Conservation (phyloP, 192 early-diverging fungal species). For the Paraglomus brasilianum region DNA sequence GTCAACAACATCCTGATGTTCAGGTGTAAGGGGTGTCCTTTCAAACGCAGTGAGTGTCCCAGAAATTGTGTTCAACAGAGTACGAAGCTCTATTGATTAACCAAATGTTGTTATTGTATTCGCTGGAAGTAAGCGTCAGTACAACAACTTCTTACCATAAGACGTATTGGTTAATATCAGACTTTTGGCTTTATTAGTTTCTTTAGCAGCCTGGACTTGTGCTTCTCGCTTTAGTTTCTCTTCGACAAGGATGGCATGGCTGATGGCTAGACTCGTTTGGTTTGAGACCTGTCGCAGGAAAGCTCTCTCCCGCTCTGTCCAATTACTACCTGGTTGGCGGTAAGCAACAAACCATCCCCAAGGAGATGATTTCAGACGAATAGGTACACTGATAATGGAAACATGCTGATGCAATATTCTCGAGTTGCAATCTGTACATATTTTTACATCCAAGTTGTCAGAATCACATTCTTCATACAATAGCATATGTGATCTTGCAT, state of each 20-base stretch:
- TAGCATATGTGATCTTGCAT: too few species aligned
- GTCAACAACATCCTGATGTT: conserved; percentile 45
- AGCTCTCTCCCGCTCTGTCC: conserved; percentile 38
- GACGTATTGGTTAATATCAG: conserved; percentile 45
- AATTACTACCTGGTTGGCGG: conserved; percentile 33
- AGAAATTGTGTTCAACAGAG: conserved; percentile 42
- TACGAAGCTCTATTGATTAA: conserved; percentile 12
- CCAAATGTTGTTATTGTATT: not conserved
- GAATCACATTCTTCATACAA: too few species aligned
- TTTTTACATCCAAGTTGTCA: not conserved
- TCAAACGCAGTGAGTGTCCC: conserved; percentile 44
- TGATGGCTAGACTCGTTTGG: conserved; percentile 44
- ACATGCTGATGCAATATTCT: conserved; percentile 34
- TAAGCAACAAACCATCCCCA: conserved; percentile 44
- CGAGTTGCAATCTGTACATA: conserved; percentile 18
- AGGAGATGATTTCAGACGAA: conserved; percentile 33
- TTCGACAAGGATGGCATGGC: conserved; percentile 38
- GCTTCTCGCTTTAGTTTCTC: conserved; percentile 40
- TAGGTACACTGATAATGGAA: conserved; percentile 34
- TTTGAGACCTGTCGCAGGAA: conserved; percentile 44
- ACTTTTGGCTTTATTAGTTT: conserved; percentile 42
- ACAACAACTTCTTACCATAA: conserved; percentile 32
- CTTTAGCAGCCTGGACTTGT: conserved; percentile 44
- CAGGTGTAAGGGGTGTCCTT: conserved; percentile 38
- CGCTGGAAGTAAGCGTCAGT: not conserved